A percentile compares a stretch with the other conserved stretches of the same genome.
These are phyloP conservation scores for Mycena albidolilacea DNA, from an alignment of 768 basidiomycete species.

Conservation along the genomic window DNA sequence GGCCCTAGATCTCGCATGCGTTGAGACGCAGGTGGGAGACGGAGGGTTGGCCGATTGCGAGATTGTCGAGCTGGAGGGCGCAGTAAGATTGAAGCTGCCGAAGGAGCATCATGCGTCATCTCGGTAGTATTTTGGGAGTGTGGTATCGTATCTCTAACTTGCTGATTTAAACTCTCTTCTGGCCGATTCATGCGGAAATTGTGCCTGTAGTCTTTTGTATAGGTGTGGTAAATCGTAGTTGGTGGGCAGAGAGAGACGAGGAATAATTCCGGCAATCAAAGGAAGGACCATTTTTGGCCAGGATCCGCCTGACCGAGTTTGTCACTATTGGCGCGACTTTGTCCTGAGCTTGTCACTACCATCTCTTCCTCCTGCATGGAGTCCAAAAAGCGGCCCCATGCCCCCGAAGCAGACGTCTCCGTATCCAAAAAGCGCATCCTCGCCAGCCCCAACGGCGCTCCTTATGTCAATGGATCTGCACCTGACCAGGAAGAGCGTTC, in stretches of 20 bases:
- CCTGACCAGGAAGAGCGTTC: slow-evolving; percentile 63
- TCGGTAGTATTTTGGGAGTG: neutral
- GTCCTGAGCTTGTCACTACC: slow-evolving; percentile 6
- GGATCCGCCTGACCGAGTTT: slow-evolving; percentile 31
- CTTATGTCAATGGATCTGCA: slow-evolving; percentile 65
- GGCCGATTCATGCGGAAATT: too few species aligned
- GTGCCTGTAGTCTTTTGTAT: too few species aligned
- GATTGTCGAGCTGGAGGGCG: slow-evolving; percentile 69
- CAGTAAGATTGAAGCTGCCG: slow-evolving; percentile 53
- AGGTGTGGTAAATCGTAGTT: too few species aligned
- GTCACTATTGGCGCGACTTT: slow-evolving; percentile 40
- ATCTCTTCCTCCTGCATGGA: slow-evolving; percentile 55
- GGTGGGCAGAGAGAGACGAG: too few species aligned
- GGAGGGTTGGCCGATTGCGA: slow-evolving; percentile 89
- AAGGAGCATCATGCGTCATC: slow-evolving; percentile 14
- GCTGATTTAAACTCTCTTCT: too few species aligned
- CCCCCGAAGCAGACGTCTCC: slow-evolving; percentile 64
- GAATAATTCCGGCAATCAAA: too few species aligned
- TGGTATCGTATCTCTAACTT: too few species aligned
- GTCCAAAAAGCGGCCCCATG: slow-evolving; percentile 72
- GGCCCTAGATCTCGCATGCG: slow-evolving; percentile 87
- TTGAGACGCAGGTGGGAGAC: slow-evolving; percentile 94
- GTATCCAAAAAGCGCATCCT: slow-evolving; percentile 72
- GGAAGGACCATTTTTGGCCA: too few species aligned
- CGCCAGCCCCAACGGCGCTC: slow-evolving; percentile 65